These are phyloP conservation scores for Scutellaria minor DNA, from an alignment of 257 asterid species.

Conservation along the genomic window DNA sequence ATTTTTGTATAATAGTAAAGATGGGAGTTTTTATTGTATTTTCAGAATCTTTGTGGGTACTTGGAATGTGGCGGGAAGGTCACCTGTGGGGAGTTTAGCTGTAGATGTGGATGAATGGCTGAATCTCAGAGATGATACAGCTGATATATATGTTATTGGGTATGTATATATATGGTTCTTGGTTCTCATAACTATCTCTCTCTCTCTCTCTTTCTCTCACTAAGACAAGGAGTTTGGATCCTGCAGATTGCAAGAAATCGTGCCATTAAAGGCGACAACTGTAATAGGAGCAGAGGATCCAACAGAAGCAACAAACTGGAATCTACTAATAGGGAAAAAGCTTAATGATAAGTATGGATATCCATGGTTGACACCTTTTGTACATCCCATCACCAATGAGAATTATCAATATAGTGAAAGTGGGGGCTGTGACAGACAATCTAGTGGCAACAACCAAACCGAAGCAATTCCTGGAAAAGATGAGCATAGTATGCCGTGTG, in stretches of 20 bases:
- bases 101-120: slow-evolving; percentile 89
- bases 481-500: slow-evolving; percentile 22
- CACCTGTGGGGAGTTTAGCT: slow-evolving; percentile 82
- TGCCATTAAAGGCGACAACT: slow-evolving; percentile 71
- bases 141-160: slow-evolving; percentile 93
- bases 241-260: slow-evolving; percentile 90
- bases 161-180: slow-evolving; percentile 36
- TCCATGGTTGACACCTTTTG: slow-evolving; percentile 74
- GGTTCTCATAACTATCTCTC: neutral
- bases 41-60: slow-evolving; percentile 88
- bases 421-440: slow-evolving; percentile 28
- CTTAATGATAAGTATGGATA: slow-evolving; percentile 70
- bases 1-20: neutral
- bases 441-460: slow-evolving; percentile 26
- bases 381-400: slow-evolving; percentile 67
- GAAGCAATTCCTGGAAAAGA: slow-evolving; percentile 31
- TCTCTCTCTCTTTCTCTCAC: neutral
- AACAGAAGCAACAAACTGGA: slow-evolving; percentile 93
- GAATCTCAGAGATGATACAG: slow-evolving; percentile 78
- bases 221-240: neutral
- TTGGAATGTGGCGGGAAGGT: slow-evolving; percentile 96
- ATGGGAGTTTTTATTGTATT: slow-evolving; percentile 13
- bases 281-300: slow-evolving; percentile 84
- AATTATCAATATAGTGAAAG: slow-evolving; percentile 36
- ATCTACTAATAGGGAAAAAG: slow-evolving; percentile 67